A percentile compares a stretch with the other conserved stretches of the same genome.
Evolutionary conservation across 805 yeast species (phyloP).

Genomic region (Schizosaccharomyces osmophilus): DNA sequence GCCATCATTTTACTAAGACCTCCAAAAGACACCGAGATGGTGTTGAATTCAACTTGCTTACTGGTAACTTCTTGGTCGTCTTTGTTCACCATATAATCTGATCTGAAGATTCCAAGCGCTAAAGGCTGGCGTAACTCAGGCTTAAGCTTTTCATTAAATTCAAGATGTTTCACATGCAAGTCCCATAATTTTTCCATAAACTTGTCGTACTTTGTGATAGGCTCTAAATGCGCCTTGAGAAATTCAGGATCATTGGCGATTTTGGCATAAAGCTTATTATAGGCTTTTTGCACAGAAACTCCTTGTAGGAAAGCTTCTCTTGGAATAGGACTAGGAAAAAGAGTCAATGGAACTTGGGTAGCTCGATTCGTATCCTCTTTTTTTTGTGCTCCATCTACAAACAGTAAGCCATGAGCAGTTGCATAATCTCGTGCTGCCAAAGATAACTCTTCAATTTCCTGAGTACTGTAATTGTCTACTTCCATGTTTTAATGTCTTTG

Average conservation of each 20-base stretch:
- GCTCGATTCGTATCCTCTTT: constrained; percentile 22
- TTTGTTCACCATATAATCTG: constrained; percentile 42
- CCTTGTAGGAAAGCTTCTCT: constrained; percentile 41
- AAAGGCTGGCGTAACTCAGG: constrained; percentile 34
- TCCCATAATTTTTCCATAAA: constrained; percentile 65
- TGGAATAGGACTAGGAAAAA: constrained; percentile 80
- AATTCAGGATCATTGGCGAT: constrained; percentile 37
- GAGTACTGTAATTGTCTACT: background rate
- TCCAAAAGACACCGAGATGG: constrained; percentile 87
- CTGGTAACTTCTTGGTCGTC: constrained; percentile 19
- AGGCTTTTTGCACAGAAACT: constrained; percentile 34
- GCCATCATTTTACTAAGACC: constrained; percentile 68
- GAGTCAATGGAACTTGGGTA: constrained; percentile 37
- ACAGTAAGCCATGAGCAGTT: constrained; percentile 9
- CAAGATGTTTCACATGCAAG: constrained; percentile 23
- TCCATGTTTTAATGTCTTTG: background rate
- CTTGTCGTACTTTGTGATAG: constrained; percentile 33
- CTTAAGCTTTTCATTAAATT: constrained; percentile 4
- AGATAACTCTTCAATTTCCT: background rate
- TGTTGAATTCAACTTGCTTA: constrained; percentile 89
- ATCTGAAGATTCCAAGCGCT: constrained; percentile 49
- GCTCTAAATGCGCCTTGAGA: constrained; percentile 31
- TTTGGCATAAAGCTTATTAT: constrained; percentile 50
- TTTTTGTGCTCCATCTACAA: constrained; percentile 21
- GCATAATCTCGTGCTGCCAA: constrained; percentile 7